Base-by-base conservation (phyloP, 345 rosid genomes). In the Schrenkiella parvula region DNA sequence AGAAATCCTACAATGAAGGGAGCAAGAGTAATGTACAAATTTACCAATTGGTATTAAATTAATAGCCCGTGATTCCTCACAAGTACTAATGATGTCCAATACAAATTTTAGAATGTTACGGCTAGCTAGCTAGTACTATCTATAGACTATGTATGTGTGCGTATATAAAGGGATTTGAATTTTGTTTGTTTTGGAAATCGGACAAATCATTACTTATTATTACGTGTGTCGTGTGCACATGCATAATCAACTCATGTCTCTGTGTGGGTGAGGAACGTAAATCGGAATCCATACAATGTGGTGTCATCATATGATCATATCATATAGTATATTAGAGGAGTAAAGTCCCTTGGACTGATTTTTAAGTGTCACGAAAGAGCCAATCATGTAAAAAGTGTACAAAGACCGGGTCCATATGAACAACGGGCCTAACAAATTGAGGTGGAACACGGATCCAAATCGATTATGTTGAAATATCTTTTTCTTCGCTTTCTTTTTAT, bases 181-280 rank as follows among this genome's bases (percentile, higher is more conserved):
- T 26, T 54, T 41, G n/a, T 17, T 18, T 65, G 9, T 23, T 67
- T 28, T 10, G 46, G 56, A 56, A 55, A 34, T 56, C 25, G 50
- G 74, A 47, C 28, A 59, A 37, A 70, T 70, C 51, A 70, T 72
- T 64, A 43, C 62, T 39, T 62, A 72, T 54, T 53, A 64, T 72
- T 53, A 64, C 56, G 32, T 54, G 7, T 64, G 71, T 72, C 57
- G 56, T 55, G 64, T 54, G 71, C 22, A 43, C 31, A 22, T 23
- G 25, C 25, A 69, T 64, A 54, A 53, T 55, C 57, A 72, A 72
- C 50, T 64, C 71, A 54, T 44, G 77, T 34, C n/a, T 54, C 41
- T 64, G 39, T 55, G 64, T 62, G 63, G 25, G 28, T 52, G 76
- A 39, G 54, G 68, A 71, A 62, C 63, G 46, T 62, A 62, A 62